A percentile compares a stretch with the other conserved stretches of the same genome.
Conservation (phyloP, 139 green algal species). For the Closterium sp. region DNA sequence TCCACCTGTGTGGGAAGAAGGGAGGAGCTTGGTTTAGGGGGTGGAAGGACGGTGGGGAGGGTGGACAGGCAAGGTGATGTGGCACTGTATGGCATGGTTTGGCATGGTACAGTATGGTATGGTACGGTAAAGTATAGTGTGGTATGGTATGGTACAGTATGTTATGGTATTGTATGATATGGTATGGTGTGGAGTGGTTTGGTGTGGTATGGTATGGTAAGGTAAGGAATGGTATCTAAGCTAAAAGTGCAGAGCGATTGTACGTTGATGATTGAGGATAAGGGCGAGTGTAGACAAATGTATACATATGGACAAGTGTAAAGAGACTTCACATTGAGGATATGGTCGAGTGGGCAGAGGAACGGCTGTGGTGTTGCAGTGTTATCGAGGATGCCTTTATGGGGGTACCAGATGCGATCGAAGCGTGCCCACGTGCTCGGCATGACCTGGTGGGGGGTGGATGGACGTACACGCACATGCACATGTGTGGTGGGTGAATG, state of each 20-base stretch:
- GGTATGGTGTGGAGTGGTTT: not conserved
- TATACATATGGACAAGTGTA: not conserved
- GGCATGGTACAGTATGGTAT: not conserved
- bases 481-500: not conserved
- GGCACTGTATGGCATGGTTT: not conserved
- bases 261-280: not conserved
- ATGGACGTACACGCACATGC: not conserved
- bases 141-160: constrained; percentile 54
- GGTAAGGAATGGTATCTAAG: constrained; percentile 60
- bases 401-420: constrained; percentile 86
- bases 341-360: constrained; percentile 82
- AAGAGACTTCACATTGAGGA: constrained; percentile 70
- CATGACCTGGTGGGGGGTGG: constrained; percentile 28
- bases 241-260: constrained; percentile 1
- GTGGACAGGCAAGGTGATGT: not conserved
- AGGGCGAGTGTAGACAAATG: not conserved
- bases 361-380: constrained; percentile 75
- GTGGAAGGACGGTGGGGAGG: not conserved
- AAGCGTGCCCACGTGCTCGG: constrained; percentile 78
- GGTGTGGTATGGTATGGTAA: constrained; percentile 56
- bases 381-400: constrained; percentile 76
- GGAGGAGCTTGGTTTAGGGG: not conserved
- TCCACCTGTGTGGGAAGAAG: not conserved
- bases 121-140: not conserved
- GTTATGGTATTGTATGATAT: not conserved